Evolutionary conservation across 2,329 filamentous ascomycete genomes (phyloP).

Genomic region (Coleophoma crateriformis): DNA sequence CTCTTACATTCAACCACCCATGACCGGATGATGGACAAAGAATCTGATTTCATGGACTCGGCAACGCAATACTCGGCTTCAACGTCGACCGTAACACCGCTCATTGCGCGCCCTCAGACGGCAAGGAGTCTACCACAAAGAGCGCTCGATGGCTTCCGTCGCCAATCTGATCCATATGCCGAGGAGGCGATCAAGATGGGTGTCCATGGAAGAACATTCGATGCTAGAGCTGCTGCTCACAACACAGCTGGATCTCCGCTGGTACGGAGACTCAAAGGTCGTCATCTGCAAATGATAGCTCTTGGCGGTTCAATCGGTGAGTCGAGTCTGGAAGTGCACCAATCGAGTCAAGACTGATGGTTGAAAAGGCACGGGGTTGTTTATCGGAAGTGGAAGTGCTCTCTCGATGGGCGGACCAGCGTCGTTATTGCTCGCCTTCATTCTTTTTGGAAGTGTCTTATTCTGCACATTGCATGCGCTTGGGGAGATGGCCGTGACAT

Average conservation of each 20-base stretch:
- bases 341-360: too few relatives aligned
- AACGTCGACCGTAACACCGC: conserved; percentile 17
- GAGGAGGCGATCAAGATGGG: conserved; percentile 10
- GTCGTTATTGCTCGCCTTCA: conserved; percentile 72
- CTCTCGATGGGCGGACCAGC: conserved; percentile 70
- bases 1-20: too few relatives aligned
- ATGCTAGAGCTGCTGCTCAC: conserved; percentile 56
- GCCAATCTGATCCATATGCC: conserved; percentile 10
- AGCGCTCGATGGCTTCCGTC: conserved; percentile 21
- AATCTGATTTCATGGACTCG: conserved; percentile 4
- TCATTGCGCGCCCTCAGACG: conserved; percentile 13
- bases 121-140: conserved; percentile 10
- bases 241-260: conserved; percentile 70
- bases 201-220: conserved; percentile 38
- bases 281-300: conserved; percentile 96
- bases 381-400: conserved; percentile 75
- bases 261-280: conserved; percentile 69
- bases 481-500: conserved; percentile 85
- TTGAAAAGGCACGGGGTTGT: conserved; percentile 67
- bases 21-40: conserved; percentile 2
- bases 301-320: conserved; percentile 85
- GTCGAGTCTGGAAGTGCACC: conserved; percentile 2
- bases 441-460: conserved; percentile 76
- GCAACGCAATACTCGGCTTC: conserved; percentile 15
- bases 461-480: conserved; percentile 90